phyloP scores from a whole-genome alignment of 805 yeast genomes.

The Starmerella floris region DNA sequence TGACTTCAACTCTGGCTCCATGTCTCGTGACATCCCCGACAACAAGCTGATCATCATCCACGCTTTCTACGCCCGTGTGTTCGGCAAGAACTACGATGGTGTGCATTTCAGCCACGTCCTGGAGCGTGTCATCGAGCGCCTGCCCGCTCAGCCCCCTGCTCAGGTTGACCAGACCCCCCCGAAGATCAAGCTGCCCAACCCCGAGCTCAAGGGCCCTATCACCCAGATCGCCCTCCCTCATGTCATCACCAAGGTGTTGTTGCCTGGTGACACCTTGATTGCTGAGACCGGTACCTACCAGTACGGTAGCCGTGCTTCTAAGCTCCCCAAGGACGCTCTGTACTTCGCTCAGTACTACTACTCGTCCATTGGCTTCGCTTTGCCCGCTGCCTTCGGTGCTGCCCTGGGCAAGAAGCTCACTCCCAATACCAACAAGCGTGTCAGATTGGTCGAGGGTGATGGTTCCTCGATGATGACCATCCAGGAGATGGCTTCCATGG shows the following conservation, averaged over 20 bases:
- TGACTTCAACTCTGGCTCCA: conserved; percentile 60
- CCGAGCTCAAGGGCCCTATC: conserved; percentile 31
- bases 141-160: conserved; percentile 27
- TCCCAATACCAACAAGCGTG: conserved; percentile 35
- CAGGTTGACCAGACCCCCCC: conserved; percentile 19
- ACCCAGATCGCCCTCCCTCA: conserved; percentile 28
- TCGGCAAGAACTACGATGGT: conserved; percentile 30
- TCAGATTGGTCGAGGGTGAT: conserved; percentile 73
- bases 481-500: conserved; percentile 61
- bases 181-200: conserved; percentile 18
- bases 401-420: conserved; percentile 40
- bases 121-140: conserved; percentile 29
- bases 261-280: conserved; percentile 57
- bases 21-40: conserved; percentile 36
- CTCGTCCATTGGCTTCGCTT: conserved; percentile 76
- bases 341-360: conserved; percentile 54
- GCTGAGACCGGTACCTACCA: conserved; percentile 75
- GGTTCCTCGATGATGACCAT: conserved; percentile 92
- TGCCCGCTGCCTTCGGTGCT: conserved; percentile 77
- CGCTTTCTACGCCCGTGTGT: conserved; percentile 41
- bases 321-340: conserved; percentile 42
- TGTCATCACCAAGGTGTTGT: conserved; percentile 33
- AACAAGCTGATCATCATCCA: conserved; percentile 38
- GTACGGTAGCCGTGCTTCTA: conserved; percentile 59
- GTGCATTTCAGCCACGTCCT: conserved; percentile 42